Evolutionary conservation across 2,329 filamentous ascomycete genomes (phyloP), one percentile per base, ranked within the genome.

Genomic region (Xylogone sp.): DNA sequence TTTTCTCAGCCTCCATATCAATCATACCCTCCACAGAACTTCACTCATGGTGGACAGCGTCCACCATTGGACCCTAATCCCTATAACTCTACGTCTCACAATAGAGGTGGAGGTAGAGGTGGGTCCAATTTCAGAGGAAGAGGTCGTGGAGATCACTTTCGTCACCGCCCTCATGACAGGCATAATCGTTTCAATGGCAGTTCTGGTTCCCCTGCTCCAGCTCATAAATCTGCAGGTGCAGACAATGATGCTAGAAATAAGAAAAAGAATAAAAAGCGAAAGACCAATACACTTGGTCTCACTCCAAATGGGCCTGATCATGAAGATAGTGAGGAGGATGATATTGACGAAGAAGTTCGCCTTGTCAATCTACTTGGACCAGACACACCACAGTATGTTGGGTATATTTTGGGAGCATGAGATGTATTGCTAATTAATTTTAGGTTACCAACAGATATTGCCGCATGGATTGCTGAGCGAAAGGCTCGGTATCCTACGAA

Each of bases 401-500:
- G 48, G 51, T 54, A 51, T 49, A 48, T 3, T 8, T 21, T 51
- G 46, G 48, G 56, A 54, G 62, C 56, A 59, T 61, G 61, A 59
- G 56, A 56, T 58, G 53, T 60, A 66, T 50, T 65, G 63, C 52
- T 70, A 68, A 60, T 57, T 22, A 43, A 46, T 21, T 31, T 78
- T 60, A 68, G 66, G 53, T 46, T 66, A 45, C 66, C 77, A 16
- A 81, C 81, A 53, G 91, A 97, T 63, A 77, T 97, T 50, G 79
- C 83, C 21, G 81, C 83, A 6, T 97, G 90, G 83, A 82, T 95
- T 56, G 83, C 83, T 46, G 90, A 96, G 68, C 83, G 93, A 53
- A 87, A 79, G 65, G 86, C 83, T 58, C 85, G 86, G 48, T 97
- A 82, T 66, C 93, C 93, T 2, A 97, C 92, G 2, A 82, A 83